Conservation (phyloP, 2,329 filamentous ascomycete genomes). For the Tricladium varicosporioides region DNA sequence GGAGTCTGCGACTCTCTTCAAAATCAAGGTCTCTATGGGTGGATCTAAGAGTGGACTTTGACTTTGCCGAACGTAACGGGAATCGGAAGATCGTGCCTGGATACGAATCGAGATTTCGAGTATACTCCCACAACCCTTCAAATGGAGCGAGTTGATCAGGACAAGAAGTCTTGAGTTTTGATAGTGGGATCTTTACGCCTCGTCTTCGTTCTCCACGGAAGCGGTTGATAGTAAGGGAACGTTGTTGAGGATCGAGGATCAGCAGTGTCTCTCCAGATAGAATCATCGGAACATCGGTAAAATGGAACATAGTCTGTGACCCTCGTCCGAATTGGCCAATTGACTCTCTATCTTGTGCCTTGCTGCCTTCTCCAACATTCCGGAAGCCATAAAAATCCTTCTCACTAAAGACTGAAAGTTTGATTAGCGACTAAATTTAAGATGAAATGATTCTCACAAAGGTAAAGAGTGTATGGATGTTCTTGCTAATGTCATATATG, state of each 20-base stretch:
- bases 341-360: slow-evolving; percentile 25
- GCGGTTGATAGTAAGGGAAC: slow-evolving; percentile 22
- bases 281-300: slow-evolving; percentile 36
- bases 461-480: no score
- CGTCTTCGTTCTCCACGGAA: slow-evolving; percentile 20
- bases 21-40: slow-evolving; percentile 9
- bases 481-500: no score
- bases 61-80: slow-evolving; percentile 17
- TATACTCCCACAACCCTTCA: slow-evolving; percentile 26
- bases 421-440: not conserved
- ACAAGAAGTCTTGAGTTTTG: slow-evolving; percentile 21
- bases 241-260: slow-evolving; percentile 34
- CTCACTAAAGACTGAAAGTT: slow-evolving; percentile 27
- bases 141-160: slow-evolving; percentile 25
- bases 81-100: slow-evolving; percentile 31
- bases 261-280: slow-evolving; percentile 34
- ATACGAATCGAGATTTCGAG: slow-evolving; percentile 19
- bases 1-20: slow-evolving; percentile 1
- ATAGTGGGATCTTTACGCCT: slow-evolving; percentile 24
- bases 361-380: slow-evolving; percentile 35
- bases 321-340: slow-evolving; percentile 38
- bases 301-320: slow-evolving; percentile 38
- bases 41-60: slow-evolving; percentile 8
- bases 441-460: no score
- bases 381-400: slow-evolving; percentile 34